Evolutionary conservation across 768 basidiomycete species (phyloP), one percentile per base, ranked within the genome.

Genomic region (Mycena floridula): DNA sequence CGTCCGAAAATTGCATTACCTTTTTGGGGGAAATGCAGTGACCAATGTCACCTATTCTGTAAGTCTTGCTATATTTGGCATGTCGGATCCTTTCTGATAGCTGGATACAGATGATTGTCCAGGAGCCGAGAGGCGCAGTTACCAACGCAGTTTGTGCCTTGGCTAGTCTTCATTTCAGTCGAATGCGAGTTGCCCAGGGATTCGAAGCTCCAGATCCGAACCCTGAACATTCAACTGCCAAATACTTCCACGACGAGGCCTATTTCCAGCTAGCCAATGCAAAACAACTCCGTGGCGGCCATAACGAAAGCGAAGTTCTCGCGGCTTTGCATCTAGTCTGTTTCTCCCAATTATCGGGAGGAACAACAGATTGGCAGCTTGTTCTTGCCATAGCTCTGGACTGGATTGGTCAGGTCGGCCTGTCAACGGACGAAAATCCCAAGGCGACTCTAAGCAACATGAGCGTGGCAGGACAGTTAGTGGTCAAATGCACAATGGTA

Each of bases 291-390:
- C 70, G 70, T 26, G 77, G 76, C 9, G 59, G 66, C 22, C 77
- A 82, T 64, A 68, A 67, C 32, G 85, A 85, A 46, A 69, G 69
- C 39, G 86, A 90, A 53, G 89, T 85, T 8, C 72, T 84, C 50
- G 88, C 89, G 4, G 86, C 89, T 4, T 57, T 89, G 35, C 86
- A 88, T 59, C 75, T 92, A 49, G 72, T 89, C 47, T 78, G 74
- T 54, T 88, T 81, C 60, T 84, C 82, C 36, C 69, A 85, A 47
- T 65, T 89, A 57, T 81, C 79, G 2, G 83, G 84, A 43, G 80
- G 85, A 26, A 63, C 68, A 42, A 75, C 72, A 15, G 77, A 82
- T 53, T 92, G 89, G 89, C 74, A 74, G 48, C 65, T 69, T 5
- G 77, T 84, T 50, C 78, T 91, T 54, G 69, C 74, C 28, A 72